These are phyloP conservation scores for Cornus kousa DNA, from an alignment of 148 eudicot species.

Conservation along the genomic window DNA sequence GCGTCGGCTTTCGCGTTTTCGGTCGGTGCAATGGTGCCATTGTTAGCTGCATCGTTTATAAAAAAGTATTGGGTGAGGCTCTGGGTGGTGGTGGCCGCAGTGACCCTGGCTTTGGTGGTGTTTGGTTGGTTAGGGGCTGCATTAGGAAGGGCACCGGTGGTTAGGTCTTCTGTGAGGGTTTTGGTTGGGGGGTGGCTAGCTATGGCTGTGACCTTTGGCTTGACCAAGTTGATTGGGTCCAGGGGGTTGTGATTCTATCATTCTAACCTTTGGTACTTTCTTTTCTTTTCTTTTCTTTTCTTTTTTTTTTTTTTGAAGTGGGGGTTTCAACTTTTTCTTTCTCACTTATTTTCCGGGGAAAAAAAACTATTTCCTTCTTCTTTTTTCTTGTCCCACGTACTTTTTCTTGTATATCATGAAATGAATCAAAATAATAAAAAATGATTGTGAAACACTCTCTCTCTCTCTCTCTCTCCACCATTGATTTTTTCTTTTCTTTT, in stretches of 20 bases:
- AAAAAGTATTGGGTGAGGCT: constrained; percentile 29
- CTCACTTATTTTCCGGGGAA: no score
- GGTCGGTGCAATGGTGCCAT: constrained; percentile 27
- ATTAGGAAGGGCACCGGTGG: constrained; percentile 28
- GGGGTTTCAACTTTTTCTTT: no score
- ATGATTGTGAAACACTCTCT: no score
- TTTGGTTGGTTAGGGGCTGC: constrained; percentile 43
- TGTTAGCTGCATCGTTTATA: constrained; percentile 29
- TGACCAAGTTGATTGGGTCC: constrained; percentile 20
- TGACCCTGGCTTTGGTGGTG: constrained; percentile 27
- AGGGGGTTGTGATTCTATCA: background rate
- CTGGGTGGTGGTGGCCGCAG: constrained; percentile 27
- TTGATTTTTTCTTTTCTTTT: no score
- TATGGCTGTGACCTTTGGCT: constrained; percentile 32
- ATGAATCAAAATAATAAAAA: no score
- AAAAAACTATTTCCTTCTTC: no score
- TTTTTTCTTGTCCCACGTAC: no score
- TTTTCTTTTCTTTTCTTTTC: no score
- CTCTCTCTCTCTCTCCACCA: no score
- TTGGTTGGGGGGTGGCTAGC: constrained; percentile 46
- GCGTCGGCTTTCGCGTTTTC: constrained; percentile 26
- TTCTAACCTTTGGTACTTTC: no score
- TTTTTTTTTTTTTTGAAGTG: no score
- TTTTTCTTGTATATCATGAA: no score
- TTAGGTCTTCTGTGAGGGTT: constrained; percentile 32